Conservation (phyloP, 192 early-diverging fungal genomes). For the Chytriomyces sp. region DNA sequence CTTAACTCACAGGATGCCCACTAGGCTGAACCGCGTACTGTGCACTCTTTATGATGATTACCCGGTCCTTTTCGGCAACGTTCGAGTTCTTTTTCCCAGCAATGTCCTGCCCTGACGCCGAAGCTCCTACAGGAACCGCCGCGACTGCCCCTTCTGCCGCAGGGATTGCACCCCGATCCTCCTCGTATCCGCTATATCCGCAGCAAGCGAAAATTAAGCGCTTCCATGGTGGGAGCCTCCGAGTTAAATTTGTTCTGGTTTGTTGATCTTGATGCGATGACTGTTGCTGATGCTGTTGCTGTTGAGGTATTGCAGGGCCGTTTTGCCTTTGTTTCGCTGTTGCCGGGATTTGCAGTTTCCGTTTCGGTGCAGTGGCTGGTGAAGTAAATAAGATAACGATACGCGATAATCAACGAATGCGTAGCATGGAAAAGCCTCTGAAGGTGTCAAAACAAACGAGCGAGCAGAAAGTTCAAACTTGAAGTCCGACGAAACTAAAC, state of each 20-base stretch:
- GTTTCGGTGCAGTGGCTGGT: not conserved
- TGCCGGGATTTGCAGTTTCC: not conserved
- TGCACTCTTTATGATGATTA: not conserved
- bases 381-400: not conserved
- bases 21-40: not conserved
- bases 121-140: not conserved
- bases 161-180: not conserved
- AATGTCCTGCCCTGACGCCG: not conserved
- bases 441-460: not conserved
- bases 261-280: not conserved
- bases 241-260: not conserved
- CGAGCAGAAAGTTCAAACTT: not conserved
- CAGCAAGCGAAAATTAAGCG: constrained; percentile 10
- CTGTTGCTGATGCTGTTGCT: not conserved
- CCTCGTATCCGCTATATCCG: not conserved
- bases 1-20: not conserved
- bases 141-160: not conserved
- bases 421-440: not conserved
- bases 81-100: not conserved
- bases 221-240: not conserved
- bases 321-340: not conserved
- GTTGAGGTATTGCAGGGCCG: not conserved
- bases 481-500: too few species aligned
- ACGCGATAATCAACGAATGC: not conserved
- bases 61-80: not conserved